A percentile compares a stretch with the other conserved stretches of the same genome.
Conservation (phyloP, 2,329 filamentous ascomycete genomes). For the Aspergillus hiratsukae region DNA sequence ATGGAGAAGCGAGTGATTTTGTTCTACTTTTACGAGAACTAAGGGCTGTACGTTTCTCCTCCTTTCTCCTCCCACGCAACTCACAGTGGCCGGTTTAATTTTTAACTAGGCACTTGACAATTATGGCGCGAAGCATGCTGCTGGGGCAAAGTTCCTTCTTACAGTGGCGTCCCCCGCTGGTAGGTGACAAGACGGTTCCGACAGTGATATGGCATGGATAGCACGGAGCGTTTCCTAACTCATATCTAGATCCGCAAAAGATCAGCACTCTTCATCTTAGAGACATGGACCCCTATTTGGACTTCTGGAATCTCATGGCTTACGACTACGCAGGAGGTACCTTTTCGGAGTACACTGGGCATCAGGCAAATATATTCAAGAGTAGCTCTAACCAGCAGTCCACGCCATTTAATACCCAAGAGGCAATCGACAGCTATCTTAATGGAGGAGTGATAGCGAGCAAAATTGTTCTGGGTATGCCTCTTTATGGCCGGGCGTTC, state of each 20-base stretch:
- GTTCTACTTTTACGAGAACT: too few species aligned
- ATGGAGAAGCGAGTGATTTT: too few species aligned
- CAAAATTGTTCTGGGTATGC: constrained; percentile 88
- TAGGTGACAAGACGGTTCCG: too few species aligned
- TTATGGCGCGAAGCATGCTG: too few species aligned
- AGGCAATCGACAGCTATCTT: constrained; percentile 68
- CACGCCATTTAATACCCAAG: constrained; percentile 73
- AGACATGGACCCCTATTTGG: constrained; percentile 45
- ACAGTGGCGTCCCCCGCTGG: too few species aligned
- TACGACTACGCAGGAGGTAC: constrained; percentile 75
- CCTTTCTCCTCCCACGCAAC: constrained; percentile 19
- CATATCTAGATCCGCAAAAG: background rate
- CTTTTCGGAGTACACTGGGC: constrained; percentile 68
- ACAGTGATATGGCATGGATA: too few species aligned
- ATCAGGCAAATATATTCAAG: constrained; percentile 74
- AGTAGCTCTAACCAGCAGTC: constrained; percentile 52
- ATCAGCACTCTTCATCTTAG: constrained; percentile 30
- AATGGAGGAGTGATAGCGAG: constrained; percentile 56
- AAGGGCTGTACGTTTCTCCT: constrained; percentile 3
- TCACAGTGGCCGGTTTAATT: constrained; percentile 43
- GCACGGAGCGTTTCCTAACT: too few species aligned
- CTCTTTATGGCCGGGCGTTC: constrained; percentile 85
- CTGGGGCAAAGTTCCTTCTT: too few species aligned
- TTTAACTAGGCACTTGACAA: background rate
- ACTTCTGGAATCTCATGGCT: constrained; percentile 64